Evolutionary conservation across 805 yeast species (phyloP).

Genomic region (Cyberlindnera euphorbiiphila): DNA sequence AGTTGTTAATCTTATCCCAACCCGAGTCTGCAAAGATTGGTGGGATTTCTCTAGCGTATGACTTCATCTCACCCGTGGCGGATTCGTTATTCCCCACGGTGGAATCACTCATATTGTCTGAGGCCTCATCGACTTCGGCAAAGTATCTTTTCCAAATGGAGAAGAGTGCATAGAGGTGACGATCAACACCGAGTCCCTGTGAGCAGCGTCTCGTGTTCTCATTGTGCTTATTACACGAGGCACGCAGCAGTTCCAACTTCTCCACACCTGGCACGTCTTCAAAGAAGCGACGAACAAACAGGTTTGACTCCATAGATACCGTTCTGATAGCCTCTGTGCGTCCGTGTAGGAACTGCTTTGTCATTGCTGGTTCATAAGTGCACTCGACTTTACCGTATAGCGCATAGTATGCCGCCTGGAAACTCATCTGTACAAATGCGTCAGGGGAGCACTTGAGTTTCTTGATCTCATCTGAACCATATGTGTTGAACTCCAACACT

Average conservation of each 20-base stretch:
- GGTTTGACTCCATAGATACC: constrained; percentile 74
- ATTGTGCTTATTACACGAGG: constrained; percentile 71
- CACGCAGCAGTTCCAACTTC: constrained; percentile 51
- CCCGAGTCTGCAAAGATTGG: constrained; percentile 79
- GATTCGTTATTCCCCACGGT: neutral
- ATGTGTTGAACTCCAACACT: constrained; percentile 63
- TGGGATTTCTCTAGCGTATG: constrained; percentile 48
- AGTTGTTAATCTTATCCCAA: constrained; percentile 81
- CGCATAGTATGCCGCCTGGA: constrained; percentile 90
- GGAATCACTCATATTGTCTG: constrained; percentile 27
- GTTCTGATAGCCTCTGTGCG: constrained; percentile 90
- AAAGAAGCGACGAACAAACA: constrained; percentile 81
- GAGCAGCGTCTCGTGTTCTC: constrained; percentile 65
- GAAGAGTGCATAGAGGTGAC: constrained; percentile 83
- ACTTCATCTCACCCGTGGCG: constrained; percentile 16
- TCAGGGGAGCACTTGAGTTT: constrained; percentile 88
- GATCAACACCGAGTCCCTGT: constrained; percentile 83
- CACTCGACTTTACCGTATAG: constrained; percentile 90
- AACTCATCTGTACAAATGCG: constrained; percentile 91
- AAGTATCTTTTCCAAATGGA: constrained; percentile 79
- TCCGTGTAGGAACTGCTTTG: constrained; percentile 81
- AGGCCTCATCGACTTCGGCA: constrained; percentile 23
- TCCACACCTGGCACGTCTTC: constrained; percentile 57
- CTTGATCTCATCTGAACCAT: constrained; percentile 76
- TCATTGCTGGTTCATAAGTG: constrained; percentile 96